Evolutionary conservation across 176 grass and related monocot species (phyloP), one percentile per base, ranked within the genome.

Genomic region (Hyparrhenia diplandra): DNA sequence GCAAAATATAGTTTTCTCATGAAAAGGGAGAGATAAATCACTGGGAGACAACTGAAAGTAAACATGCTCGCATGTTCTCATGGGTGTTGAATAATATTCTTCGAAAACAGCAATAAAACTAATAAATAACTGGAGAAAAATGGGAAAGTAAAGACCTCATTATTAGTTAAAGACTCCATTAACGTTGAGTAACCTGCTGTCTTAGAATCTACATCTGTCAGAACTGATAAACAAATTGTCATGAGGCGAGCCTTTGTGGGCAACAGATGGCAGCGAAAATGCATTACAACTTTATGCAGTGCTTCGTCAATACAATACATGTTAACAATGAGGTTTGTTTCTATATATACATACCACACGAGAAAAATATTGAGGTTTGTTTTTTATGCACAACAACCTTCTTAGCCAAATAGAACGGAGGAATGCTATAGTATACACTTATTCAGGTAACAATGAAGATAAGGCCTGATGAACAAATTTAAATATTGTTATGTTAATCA

Each of bases 141-240:
- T 41, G 66, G 16, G 62, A 82, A 37, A 13, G 2, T 67, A 97
- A 84, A 3, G 89, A 94, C 71, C n/a, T n/a, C n/a, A n/a, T n/a
- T n/a, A n/a, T n/a, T n/a, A n/a, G n/a, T n/a, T 67, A 97, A 84
- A 3, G 89, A 94, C 71, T 88, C 83, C 89, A 94, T 92, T 79
- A 97, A 82, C 25, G 89, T 92, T 13, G 82, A 46, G 81, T 90
- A 90, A 72, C 34, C 72, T 46, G 64, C 69, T 40, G 67, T 46
- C 57, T 69, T 45, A 65, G 52, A 81, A 5, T 90, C 73, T 73
- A 86, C 66, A 79, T 84, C 89, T 94, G 85, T 73, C 57, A 90
- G 25, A 67, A 69, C 63, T 35, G 36, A 74, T 35, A 39, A 86
- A 84, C 39, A 59, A 80, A 69, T 20, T 68, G 61, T 85, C 71